Evolutionary conservation across 441 rosid genomes (phyloP).

Genomic region (Pelargonium myrrhifolium): DNA sequence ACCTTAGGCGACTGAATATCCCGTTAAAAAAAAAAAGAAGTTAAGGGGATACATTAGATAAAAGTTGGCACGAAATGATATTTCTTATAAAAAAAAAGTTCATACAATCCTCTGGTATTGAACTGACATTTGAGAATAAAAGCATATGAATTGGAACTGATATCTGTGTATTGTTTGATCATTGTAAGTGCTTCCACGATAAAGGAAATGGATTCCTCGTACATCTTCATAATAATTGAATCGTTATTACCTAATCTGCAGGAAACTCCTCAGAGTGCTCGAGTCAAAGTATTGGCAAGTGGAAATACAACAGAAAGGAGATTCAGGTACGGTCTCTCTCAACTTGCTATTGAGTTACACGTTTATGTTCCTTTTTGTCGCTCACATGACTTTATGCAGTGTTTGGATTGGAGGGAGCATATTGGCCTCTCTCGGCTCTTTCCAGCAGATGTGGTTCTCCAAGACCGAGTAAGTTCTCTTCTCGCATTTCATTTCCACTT

Average conservation of each 20-base stretch:
- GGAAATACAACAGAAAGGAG: constrained; percentile 97
- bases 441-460: constrained; percentile 99
- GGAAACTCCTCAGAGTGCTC: constrained; percentile 98
- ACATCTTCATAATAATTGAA: constrained; percentile 15
- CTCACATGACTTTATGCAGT: constrained; percentile 38
- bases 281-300: constrained; percentile 93
- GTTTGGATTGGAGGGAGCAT: constrained; percentile 98
- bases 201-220: background rate
- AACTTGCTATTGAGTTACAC: too few species aligned
- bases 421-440: constrained; percentile 95
- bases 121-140: background rate
- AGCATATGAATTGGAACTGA: background rate
- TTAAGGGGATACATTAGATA: too few species aligned
- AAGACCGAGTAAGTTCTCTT: constrained; percentile 70
- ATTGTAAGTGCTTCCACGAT: background rate
- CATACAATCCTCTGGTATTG: background rate
- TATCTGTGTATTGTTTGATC: background rate
- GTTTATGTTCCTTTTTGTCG: too few species aligned
- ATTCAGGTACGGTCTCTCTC: constrained; percentile 55
- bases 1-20: too few species aligned
- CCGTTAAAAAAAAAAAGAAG: too few species aligned
- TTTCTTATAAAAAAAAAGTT: background rate
- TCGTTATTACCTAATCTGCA: constrained; percentile 21
- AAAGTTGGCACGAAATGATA: background rate
- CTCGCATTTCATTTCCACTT: background rate